Percentiles rank a stretch among this genome's conserved stretches.
Evolutionary conservation across 2,329 filamentous ascomycete species (phyloP).

Genomic region (Cercospora canescens): DNA sequence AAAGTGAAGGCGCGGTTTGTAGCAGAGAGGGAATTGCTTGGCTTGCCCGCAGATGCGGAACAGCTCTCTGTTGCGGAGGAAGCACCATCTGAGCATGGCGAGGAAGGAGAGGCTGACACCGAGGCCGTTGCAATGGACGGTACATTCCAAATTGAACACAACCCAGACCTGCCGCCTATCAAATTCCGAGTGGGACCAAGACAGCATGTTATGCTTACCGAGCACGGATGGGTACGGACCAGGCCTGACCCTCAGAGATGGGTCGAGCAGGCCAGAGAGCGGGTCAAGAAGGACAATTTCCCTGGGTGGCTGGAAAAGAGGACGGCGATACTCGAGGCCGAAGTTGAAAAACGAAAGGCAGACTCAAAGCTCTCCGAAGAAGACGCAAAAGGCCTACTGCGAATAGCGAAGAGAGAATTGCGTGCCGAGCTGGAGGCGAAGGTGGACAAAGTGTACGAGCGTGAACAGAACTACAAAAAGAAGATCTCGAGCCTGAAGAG

Average conservation of each 20-base stretch:
- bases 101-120: slow-evolving; percentile 19
- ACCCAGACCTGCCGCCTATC: slow-evolving; percentile 27
- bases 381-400: neutral
- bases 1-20: slow-evolving; percentile 66
- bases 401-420: neutral
- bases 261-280: slow-evolving; percentile 28
- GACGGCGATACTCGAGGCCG: neutral
- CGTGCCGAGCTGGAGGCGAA: slow-evolving; percentile 6
- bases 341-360: slow-evolving; percentile 5
- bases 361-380: neutral
- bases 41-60: slow-evolving; percentile 51
- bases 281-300: slow-evolving; percentile 11
- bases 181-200: slow-evolving; percentile 34
- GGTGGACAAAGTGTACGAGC: slow-evolving; percentile 7
- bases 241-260: slow-evolving; percentile 19
- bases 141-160: slow-evolving; percentile 30
- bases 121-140: slow-evolving; percentile 30
- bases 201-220: slow-evolving; percentile 33
- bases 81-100: slow-evolving; percentile 7
- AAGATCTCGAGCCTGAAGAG: neutral
- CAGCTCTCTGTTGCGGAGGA: slow-evolving; percentile 22
- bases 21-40: slow-evolving; percentile 63
- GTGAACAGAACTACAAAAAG: slow-evolving; percentile 2
- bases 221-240: slow-evolving; percentile 33
- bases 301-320: slow-evolving; percentile 16